Evolutionary conservation across 768 basidiomycete genomes (phyloP), one percentile per base, ranked within the genome.

Genomic region (Kondoa malvinella): DNA sequence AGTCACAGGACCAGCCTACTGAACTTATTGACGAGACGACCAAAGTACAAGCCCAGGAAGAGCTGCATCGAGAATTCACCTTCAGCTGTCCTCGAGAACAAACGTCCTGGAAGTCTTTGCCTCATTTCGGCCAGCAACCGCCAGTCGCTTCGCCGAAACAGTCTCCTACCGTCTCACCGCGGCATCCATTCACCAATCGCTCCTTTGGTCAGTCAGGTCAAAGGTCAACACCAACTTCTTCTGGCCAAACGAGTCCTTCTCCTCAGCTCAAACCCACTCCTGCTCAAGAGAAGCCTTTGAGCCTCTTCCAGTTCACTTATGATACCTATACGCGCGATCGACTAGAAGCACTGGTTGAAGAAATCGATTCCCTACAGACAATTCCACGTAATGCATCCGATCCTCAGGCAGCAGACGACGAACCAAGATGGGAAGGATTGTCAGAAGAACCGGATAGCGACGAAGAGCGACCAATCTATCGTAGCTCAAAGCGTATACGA

Each of bases 271-370:
- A 8, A 8, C 17, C 15, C 30, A 40, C 25, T 4, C 12, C 26
- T 61, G 8, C 59, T 8, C 12, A 61, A 61, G 59, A 61, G 59
- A 8, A 29, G 15, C 33, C 66, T 3, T 34, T 67, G 8, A 56
- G 33, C 25, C 61, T 68, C 16, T 70, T 70, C 63, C 87, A 91
- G 74, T 88, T 92, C 64, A 86, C 90, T 71, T 97, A 96, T 74
- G 94, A 99, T 76, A 96, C 94, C 0, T 92, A 88, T 75, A 99
- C 94, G 1, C 84, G 91, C 57, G 88, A 94, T 26, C 90, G 95
- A 75, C 83, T 97, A 57, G 90, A 89, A 1, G 90, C 88, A 0
- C 83, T 97, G 78, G 91, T 94, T 1, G 92, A 95, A 72, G 89
- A 90, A 1, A 92, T 96, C 69, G 91, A 89, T n/a, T 0, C 68